Base-by-base conservation (phyloP, 306 rosid genomes). In the Geum urbanum region DNA sequence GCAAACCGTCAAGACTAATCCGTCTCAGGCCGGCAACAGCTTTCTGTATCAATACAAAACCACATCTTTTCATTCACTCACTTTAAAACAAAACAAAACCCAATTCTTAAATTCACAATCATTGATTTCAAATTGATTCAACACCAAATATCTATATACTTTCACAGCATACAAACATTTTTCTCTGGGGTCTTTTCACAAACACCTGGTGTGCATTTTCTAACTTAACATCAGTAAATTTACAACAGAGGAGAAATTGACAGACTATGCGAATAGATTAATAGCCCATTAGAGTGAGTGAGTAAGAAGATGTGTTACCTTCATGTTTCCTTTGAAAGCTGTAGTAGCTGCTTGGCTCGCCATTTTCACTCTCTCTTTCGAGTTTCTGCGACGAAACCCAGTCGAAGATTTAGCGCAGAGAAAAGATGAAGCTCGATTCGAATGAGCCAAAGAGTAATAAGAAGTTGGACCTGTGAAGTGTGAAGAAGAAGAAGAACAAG, bases 11-110 rank as follows among this genome's bases (percentile, higher is more conserved):
- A 8, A 94, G 91, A 77, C 87, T 80, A 65, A 94, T 94, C 48
- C 98, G 97, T 50, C 77, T 84, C 74, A 90, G 79, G 39, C 97
- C 98, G 58, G 98, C 98, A 24, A 84, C 84, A 19, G 98, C 98
- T 88, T 74, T 94, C 96, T 92, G 84, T 35, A 75, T 1, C 7
- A 70, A 53, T 40, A 52, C 47, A 22, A 13, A 58, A 69, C 24
- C 45, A 71, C 24, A 37, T 32, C 37, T 10, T 8, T 37, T 60
- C 40, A 15, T 39, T 66, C 16, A 67, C 65, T 68, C 15, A 53
- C 32, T 47, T 43, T 4, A 45, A 63, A 77, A 35, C 46, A 35
- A 37, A 60, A 14, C 27, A 39, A 35, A 39, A 18, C 45, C 22
- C 12, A 22, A 40, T 39, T 43, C 47, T 3, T 45, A 44, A 13